phyloP scores from a whole-genome alignment of 352 stramenopile genomes.

The Phytophthora macrochlamydospora region DNA sequence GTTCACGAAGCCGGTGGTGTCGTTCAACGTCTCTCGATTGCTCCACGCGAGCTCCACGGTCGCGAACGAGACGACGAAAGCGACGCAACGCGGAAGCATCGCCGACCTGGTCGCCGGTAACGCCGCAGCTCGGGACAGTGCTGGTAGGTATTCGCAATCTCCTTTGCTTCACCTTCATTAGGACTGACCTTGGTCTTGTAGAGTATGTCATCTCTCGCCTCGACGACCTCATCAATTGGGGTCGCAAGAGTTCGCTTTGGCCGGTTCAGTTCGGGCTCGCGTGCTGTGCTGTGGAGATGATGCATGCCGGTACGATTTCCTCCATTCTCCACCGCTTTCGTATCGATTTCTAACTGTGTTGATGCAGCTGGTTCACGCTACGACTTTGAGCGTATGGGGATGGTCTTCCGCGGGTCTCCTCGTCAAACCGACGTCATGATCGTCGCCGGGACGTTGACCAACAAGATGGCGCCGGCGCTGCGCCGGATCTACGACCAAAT shows the following conservation, averaged over 20 bases:
- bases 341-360: not conserved
- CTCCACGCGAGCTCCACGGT: not conserved
- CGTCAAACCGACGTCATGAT: slow-evolving; percentile 4
- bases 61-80: not conserved
- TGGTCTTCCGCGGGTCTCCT: slow-evolving; percentile 1
- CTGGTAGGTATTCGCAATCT: not conserved
- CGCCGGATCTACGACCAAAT: slow-evolving; percentile 1
- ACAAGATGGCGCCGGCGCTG: slow-evolving; percentile 1
- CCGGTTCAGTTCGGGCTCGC: not conserved
- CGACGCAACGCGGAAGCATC: not conserved
- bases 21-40: not conserved
- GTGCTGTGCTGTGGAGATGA: slow-evolving; percentile 1
- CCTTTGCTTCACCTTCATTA: not conserved
- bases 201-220: slow-evolving; percentile 1
- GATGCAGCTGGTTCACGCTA: slow-evolving; percentile 1
- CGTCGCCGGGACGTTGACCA: not conserved
- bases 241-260: slow-evolving; percentile 3
- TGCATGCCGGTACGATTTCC: not conserved
- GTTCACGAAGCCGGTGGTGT: not conserved
- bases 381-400: slow-evolving; percentile 1
- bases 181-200: not conserved
- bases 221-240: slow-evolving; percentile 1
- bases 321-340: not conserved
- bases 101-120: not conserved
- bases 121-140: not conserved